These are phyloP conservation scores for Fomitopsis betulina DNA, from an alignment of 1,284 basidiomycete species.

Conservation along the genomic window DNA sequence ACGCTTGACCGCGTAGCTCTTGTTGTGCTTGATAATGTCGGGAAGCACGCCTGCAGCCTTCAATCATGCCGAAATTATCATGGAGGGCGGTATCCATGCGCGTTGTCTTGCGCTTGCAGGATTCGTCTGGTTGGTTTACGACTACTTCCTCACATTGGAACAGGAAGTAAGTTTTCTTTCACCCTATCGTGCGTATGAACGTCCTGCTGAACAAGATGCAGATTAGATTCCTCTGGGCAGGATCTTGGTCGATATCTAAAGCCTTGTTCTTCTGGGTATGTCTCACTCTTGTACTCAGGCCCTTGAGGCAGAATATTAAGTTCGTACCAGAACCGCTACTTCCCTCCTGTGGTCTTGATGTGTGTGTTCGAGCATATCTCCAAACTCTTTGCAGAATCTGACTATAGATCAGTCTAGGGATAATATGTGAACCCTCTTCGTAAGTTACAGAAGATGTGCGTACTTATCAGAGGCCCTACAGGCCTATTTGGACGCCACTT, in stretches of 20 bases:
- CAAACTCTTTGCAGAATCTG: not conserved
- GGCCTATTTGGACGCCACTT: not conserved
- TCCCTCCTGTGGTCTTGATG: conserved; percentile 16
- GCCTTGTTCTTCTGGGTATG: conserved; percentile 24
- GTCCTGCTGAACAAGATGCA: conserved; percentile 1
- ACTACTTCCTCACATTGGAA: conserved; percentile 19
- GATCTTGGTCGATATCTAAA: conserved; percentile 21
- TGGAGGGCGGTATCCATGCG: conserved; percentile 1
- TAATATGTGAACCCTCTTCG: not conserved
- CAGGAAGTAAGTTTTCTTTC: conserved; percentile 19
- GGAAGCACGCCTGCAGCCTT: not conserved
- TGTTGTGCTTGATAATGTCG: not conserved
- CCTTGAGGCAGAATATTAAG: not conserved
- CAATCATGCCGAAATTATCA: not conserved
- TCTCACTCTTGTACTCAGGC: not conserved
- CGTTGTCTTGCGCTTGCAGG: conserved; percentile 17
- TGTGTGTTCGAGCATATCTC: conserved; percentile 7
- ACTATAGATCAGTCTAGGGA: not conserved
- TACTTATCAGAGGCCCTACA: not conserved
- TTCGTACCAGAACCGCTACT: conserved; percentile 22
- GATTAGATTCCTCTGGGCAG: conserved; percentile 25
- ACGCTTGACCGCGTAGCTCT: not conserved
- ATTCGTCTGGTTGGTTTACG: conserved; percentile 14
- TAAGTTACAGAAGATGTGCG: conserved; percentile 7
- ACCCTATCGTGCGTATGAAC: too few species aligned